Percentiles rank a stretch among this genome's conserved stretches.
phyloP scores from a whole-genome alignment of 495 filamentous ascomycete genomes.

The Bombardia bombarda region DNA sequence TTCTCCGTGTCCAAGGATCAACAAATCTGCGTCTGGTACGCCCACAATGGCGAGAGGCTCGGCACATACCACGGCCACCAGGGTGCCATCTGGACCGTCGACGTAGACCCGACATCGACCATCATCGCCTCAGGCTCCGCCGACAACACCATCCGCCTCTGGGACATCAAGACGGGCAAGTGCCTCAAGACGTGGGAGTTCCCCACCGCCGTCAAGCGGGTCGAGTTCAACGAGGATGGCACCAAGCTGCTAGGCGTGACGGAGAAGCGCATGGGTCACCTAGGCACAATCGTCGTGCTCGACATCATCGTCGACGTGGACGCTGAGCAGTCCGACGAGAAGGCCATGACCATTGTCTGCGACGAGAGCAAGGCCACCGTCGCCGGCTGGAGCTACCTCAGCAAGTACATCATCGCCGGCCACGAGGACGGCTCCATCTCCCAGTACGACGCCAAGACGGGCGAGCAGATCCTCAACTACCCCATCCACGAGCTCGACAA shows the following conservation, averaged over 20 bases:
- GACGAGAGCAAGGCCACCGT: constrained; percentile 94
- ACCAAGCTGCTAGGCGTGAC: constrained; percentile 83
- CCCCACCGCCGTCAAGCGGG: constrained; percentile 88
- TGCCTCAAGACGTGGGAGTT: constrained; percentile 96
- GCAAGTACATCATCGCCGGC: constrained; percentile 91
- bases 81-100: constrained; percentile 97
- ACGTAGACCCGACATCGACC: constrained; percentile 89
- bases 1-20: constrained; percentile 98
- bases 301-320: constrained; percentile 74
- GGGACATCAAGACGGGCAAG: constrained; percentile 91
- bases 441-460: constrained; percentile 91
- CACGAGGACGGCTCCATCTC: constrained; percentile 93
- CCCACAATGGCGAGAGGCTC: constrained; percentile 88
- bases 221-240: constrained; percentile 93
- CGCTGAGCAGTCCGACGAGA: constrained; percentile 77
- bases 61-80: constrained; percentile 96
- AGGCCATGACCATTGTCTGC: constrained; percentile 74
- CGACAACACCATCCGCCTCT: constrained; percentile 95
- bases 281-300: constrained; percentile 86
- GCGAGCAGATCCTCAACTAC: constrained; percentile 71
- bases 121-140: constrained; percentile 91
- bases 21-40: constrained; percentile 88
- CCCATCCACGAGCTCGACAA: constrained; percentile 75
- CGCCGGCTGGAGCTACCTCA: constrained; percentile 87
- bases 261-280: constrained; percentile 92